phyloP scores from a whole-genome alignment of 345 rosid genomes.

The Gossypioides kirkii region DNA sequence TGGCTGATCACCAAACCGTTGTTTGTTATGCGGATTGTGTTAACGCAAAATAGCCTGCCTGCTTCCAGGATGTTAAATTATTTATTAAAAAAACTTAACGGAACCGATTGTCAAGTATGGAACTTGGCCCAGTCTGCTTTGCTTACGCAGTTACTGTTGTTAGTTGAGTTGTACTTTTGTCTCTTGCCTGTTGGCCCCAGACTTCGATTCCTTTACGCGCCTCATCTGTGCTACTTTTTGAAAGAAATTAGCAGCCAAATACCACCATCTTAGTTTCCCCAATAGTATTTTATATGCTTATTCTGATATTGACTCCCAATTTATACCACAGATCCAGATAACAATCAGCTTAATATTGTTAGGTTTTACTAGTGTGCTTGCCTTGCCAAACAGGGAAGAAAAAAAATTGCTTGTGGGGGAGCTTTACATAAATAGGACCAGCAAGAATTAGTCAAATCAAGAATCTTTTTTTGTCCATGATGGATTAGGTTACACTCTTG shows the following conservation, averaged over 20 bases:
- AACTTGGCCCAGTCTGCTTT: background rate
- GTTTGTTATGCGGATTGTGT: too few relatives aligned
- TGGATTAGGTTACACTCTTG: background rate
- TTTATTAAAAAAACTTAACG: background rate
- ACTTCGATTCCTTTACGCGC: background rate
- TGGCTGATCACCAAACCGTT: too few relatives aligned
- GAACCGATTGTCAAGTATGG: background rate
- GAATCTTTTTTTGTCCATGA: background rate
- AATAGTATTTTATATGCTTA: too few relatives aligned
- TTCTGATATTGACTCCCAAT: too few relatives aligned
- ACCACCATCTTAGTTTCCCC: background rate
- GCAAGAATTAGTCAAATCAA: slow-evolving; percentile 1
- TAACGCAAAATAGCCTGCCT: too few relatives aligned
- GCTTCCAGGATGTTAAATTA: too few relatives aligned
- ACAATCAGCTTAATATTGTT: background rate
- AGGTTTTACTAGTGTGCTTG: background rate
- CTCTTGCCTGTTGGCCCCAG: background rate
- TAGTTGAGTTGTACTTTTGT: slow-evolving; percentile 4
- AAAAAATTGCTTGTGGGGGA: background rate
- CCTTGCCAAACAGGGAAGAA: background rate
- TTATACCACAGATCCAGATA: too few relatives aligned
- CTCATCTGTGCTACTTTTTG: background rate
- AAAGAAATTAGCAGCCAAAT: background rate
- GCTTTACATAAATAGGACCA: background rate
- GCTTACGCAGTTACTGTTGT: background rate